Evolutionary conservation across 2,329 filamentous ascomycete species (phyloP).

Genomic region (Trichoderma endophyticum): DNA sequence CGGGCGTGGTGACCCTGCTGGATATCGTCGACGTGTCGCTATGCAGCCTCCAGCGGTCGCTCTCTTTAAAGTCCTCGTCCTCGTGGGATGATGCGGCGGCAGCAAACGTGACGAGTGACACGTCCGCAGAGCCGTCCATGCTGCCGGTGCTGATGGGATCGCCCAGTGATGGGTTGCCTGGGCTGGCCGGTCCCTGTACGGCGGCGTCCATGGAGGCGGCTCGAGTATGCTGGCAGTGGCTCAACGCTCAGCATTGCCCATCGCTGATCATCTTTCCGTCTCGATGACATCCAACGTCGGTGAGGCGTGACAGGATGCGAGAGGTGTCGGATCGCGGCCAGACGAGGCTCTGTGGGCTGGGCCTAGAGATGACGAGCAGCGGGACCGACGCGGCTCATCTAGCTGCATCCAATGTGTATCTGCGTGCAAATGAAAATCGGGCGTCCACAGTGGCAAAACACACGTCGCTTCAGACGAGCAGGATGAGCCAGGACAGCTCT

Average conservation of each 20-base stretch:
- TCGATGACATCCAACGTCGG: constrained; percentile 15
- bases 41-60: constrained; percentile 28
- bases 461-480: not conserved
- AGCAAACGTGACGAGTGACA: constrained; percentile 13
- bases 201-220: constrained; percentile 23
- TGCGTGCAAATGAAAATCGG: not conserved
- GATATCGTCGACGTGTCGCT: constrained; percentile 30
- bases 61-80: constrained; percentile 27
- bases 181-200: constrained; percentile 2
- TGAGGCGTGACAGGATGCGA: not conserved
- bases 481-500: not conserved
- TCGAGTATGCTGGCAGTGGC: constrained; percentile 18
- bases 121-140: constrained; percentile 11
- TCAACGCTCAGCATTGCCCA: constrained; percentile 23
- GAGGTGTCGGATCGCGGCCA: constrained; percentile 7
- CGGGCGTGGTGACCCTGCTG: constrained; percentile 30
- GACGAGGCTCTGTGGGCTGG: constrained; percentile 11
- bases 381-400: not conserved
- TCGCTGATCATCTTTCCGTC: constrained; percentile 11
- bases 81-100: constrained; percentile 27
- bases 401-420: not conserved
- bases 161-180: not conserved
- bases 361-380: not conserved
- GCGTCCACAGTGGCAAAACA: not conserved
- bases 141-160: not conserved